Percentiles rank a stretch among this genome's conserved stretches.
phyloP scores from a whole-genome alignment of 2,329 filamentous ascomycete genomes.

The Geosmithia morbida region DNA sequence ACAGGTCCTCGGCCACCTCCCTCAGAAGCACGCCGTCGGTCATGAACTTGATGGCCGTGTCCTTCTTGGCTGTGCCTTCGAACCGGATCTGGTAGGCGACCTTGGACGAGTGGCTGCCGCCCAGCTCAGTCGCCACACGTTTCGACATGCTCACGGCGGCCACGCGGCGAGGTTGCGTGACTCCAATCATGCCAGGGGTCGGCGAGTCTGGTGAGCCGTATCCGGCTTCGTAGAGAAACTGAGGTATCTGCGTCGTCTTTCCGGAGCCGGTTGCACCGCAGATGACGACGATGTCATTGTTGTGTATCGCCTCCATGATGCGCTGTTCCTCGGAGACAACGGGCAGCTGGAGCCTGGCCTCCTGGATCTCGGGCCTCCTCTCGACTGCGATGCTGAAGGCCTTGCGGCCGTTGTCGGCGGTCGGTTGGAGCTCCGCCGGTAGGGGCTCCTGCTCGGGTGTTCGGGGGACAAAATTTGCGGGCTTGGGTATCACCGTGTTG shows the following conservation, averaged over 20 bases:
- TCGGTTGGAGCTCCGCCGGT: constrained; percentile 49
- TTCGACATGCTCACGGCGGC: constrained; percentile 95
- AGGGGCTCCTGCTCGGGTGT: constrained; percentile 57
- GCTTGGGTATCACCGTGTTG: constrained; percentile 36
- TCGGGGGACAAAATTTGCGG: constrained; percentile 50
- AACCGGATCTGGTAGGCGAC: constrained; percentile 95
- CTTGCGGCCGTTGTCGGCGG: constrained; percentile 48
- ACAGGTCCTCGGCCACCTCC: constrained; percentile 81
- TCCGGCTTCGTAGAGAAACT: constrained; percentile 89
- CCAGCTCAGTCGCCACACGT: constrained; percentile 76
- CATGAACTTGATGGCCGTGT: constrained; percentile 96
- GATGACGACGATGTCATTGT: constrained; percentile 77
- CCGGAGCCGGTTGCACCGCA: constrained; percentile 94
- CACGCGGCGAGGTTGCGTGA: constrained; percentile 89
- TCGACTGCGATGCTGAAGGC: constrained; percentile 61
- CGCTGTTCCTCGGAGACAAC: constrained; percentile 92
- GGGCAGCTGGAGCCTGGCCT: constrained; percentile 64
- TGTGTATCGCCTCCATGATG: constrained; percentile 95
- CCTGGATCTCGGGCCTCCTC: constrained; percentile 60
- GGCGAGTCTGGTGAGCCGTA: constrained; percentile 68
- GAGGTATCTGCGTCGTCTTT: constrained; percentile 94
- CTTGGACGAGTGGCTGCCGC: constrained; percentile 57
- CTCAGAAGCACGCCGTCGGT: constrained; percentile 91
- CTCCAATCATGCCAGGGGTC: constrained; percentile 82
- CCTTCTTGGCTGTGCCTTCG: constrained; percentile 64